These are phyloP conservation scores for Hyphodiscus hymeniophilus DNA, from an alignment of 495 filamentous ascomycete species.

Conservation along the genomic window DNA sequence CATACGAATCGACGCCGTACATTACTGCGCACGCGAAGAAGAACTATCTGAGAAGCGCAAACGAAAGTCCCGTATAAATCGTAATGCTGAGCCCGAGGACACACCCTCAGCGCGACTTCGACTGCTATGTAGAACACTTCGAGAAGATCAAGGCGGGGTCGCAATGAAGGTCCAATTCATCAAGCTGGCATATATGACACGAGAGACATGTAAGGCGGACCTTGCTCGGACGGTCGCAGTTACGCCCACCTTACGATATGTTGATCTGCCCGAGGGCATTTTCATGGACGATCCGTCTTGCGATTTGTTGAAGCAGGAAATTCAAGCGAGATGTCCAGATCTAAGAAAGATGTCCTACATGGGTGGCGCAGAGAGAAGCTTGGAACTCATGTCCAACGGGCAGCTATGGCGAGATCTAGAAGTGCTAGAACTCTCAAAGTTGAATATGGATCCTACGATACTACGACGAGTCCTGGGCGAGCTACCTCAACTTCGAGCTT, in stretches of 20 bases:
- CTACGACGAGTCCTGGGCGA: slow-evolving; percentile 62
- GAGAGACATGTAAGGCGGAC: slow-evolving; percentile 76
- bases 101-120: slow-evolving; percentile 65
- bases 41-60: slow-evolving; percentile 69
- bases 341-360: slow-evolving; percentile 83
- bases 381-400: slow-evolving; percentile 57
- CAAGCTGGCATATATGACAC: slow-evolving; percentile 93
- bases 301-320: slow-evolving; percentile 66
- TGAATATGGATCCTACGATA: slow-evolving; percentile 64
- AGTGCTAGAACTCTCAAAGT: slow-evolving; percentile 61
- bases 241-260: slow-evolving; percentile 75
- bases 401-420: slow-evolving; percentile 72
- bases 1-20: slow-evolving; percentile 87
- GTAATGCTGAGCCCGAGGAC: slow-evolving; percentile 71
- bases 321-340: slow-evolving; percentile 74
- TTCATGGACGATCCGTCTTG: slow-evolving; percentile 72
- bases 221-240: slow-evolving; percentile 81
- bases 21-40: slow-evolving; percentile 86
- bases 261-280: slow-evolving; percentile 85
- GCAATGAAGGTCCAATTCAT: slow-evolving; percentile 63
- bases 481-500: slow-evolving; percentile 56
- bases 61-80: slow-evolving; percentile 62
- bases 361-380: slow-evolving; percentile 66
- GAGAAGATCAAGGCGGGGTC: slow-evolving; percentile 57
- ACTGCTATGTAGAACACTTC: slow-evolving; percentile 71